Evolutionary conservation across 2,329 filamentous ascomycete species (phyloP).

Genomic region (Penicillium glabrum): DNA sequence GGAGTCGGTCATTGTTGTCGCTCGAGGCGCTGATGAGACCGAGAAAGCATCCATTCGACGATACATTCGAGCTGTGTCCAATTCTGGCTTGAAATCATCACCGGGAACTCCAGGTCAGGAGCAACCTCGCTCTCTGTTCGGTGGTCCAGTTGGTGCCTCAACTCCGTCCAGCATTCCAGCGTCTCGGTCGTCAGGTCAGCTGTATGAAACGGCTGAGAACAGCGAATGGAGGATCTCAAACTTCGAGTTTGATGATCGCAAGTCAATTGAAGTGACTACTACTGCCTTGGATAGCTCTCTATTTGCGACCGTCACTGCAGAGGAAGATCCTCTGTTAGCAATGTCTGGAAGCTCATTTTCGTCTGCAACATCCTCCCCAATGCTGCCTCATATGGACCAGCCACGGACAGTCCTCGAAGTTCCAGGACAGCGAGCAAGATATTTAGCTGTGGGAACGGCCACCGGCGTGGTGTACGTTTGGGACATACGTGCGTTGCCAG

Average conservation of each 20-base stretch:
- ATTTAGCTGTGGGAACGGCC: conserved; percentile 78
- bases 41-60: conserved; percentile 55
- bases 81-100: conserved; percentile 24
- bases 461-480: conserved; percentile 76
- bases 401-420: conserved; percentile 58
- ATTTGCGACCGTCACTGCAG: conserved; percentile 67
- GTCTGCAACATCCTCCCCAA: conserved; percentile 54
- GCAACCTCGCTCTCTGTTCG: conserved; percentile 51
- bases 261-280: conserved; percentile 64
- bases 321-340: conserved; percentile 73
- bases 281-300: conserved; percentile 72
- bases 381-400: conserved; percentile 48
- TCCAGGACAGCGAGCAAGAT: conserved; percentile 78
- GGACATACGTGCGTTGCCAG: conserved; percentile 71
- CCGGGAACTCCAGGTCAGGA: conserved; percentile 7
- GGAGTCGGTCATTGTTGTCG: conserved; percentile 73
- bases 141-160: conserved; percentile 37
- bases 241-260: conserved; percentile 62
- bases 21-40: conserved; percentile 67
- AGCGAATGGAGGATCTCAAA: conserved; percentile 68
- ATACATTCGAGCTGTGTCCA: conserved; percentile 56
- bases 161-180: conserved; percentile 27
- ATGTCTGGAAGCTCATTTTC: conserved; percentile 58
- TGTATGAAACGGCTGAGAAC: conserved; percentile 36
- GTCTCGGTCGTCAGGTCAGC: conserved; percentile 33